phyloP scores from a whole-genome alignment of 139 green algal genomes.

The Ulvella scutata region DNA sequence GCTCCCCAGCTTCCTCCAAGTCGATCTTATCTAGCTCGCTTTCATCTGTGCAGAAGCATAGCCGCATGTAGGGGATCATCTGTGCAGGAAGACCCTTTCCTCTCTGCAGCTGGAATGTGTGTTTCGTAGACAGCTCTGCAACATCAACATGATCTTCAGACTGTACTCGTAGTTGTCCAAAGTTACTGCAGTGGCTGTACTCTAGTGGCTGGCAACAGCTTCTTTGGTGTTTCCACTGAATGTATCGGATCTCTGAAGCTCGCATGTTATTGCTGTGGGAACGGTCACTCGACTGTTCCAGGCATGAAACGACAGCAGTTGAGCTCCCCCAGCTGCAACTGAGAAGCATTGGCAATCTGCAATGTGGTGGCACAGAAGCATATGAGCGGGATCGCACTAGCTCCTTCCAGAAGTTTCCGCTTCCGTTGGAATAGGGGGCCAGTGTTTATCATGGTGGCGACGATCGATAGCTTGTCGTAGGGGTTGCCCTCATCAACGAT shows the following conservation, averaged over 20 bases:
- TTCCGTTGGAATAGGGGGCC: constrained; percentile 78
- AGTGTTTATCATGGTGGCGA: constrained; percentile 27
- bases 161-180: too few relatives aligned
- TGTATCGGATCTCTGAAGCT: constrained; percentile 52
- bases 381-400: constrained; percentile 23
- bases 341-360: not conserved
- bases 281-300: constrained; percentile 26
- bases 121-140: not conserved
- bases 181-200: too few relatives aligned
- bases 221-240: constrained; percentile 38
- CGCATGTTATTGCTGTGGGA: constrained; percentile 25
- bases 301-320: not conserved
- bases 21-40: constrained; percentile 4
- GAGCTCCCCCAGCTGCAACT: not conserved
- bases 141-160: not conserved
- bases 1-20: not conserved
- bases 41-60: constrained; percentile 5
- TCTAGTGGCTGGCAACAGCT: constrained; percentile 20
- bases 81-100: constrained; percentile 14
- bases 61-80: not conserved
- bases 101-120: constrained; percentile 3
- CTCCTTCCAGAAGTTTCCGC: constrained; percentile 37
- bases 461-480: constrained; percentile 42
- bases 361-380: not conserved
- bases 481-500: constrained; percentile 49